Evolutionary conservation across 129 eudicot genomes (phyloP).

Genomic region (Daucus carota): DH1_v3.0 NC_030388.2:9136501-9137000

Average conservation of each 20-base stretch:
- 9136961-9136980: conserved; percentile 33
- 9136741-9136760: conserved; percentile 57
- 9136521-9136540: conserved; percentile 13
- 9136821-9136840: conserved; percentile 48
- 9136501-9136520: conserved; percentile 20
- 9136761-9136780: conserved; percentile 43
- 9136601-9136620: conserved; percentile 42
- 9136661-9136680: too few species aligned
- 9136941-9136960: conserved; percentile 12
- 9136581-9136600: conserved; percentile 46
- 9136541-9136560: conserved; percentile 34
- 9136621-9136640: conserved; percentile 26
- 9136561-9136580: conserved; percentile 31
- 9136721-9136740: conserved; percentile 47
- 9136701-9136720: conserved; percentile 33
- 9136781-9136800: conserved; percentile 28
- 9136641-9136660: too few species aligned
- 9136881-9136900: conserved; percentile 41
- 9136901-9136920: conserved; percentile 18
- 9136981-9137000: conserved; percentile 83
- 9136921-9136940: conserved; percentile 16
- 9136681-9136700: not conserved
- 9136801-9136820: conserved; percentile 55
- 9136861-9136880: conserved; percentile 23
- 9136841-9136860: conserved; percentile 35